Evolutionary conservation across 495 filamentous ascomycete species (phyloP), one percentile per base, ranked within the genome.

Genomic region (Aspergillus sclerotioniger): DNA sequence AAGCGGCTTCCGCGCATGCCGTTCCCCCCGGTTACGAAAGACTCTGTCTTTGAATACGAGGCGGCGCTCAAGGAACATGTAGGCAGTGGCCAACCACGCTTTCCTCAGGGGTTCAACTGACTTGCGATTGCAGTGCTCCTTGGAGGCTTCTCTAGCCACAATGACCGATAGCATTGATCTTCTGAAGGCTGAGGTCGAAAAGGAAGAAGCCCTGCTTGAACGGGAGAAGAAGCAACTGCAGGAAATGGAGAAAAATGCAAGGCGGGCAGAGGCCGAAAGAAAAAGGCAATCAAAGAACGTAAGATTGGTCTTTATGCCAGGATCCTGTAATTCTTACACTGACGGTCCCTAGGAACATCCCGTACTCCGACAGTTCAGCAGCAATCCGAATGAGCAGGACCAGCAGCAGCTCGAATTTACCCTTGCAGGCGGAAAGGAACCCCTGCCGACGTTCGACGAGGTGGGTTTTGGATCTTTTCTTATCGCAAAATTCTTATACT

Each of bases 11-110:
- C 82, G 28, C 74, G 77, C 43, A 81, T 85, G 74, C 82, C 82
- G 31, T 85, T 89, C 57, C 85, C 86, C 3, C 81, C 78, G 8
- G 70, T 76, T 44, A 77, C 82, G 6, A 81, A 78, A 56, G 83
- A 82, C 32, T 69, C 76, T 0, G 72, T 80, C 58, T 87, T 89
- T 60, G 81, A 87, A 61, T 81, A 82, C 54, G 84, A 87, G 53
- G 77, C 77, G 60, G 77, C 84, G 19, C 61, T 84, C 9, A 80
- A 84, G 67, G 78, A 81, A 58, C 84, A 84, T 63, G 82, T 81
- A 67, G 37, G 75, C 56, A 7, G 57, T 9, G 3, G 37, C 28
- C 16, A 19, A 20, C 13, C 25, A 25, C 12, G 48, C 13, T 39
- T 19, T 9, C 13, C 28, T 50, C 7, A 5, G 5, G 15, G 33